Percentiles rank a stretch among this genome's conserved stretches.
Conservation (phyloP, 2,329 filamentous ascomycete species). For the Phyllosticta citribraziliensis region DNA sequence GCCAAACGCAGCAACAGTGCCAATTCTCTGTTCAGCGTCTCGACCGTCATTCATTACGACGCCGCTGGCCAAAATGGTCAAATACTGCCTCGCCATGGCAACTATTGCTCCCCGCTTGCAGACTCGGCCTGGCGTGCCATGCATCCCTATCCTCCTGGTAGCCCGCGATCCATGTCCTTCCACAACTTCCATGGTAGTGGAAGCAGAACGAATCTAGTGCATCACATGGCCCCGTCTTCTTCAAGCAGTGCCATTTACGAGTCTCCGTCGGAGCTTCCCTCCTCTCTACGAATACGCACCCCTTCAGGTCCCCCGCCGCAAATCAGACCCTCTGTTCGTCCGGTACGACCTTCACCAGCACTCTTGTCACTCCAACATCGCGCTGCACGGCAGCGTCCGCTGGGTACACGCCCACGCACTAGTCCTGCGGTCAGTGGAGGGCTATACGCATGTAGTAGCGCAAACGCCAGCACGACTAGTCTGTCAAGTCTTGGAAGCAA, state of each 20-base stretch:
- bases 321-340: neutral
- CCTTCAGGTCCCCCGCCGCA: conserved; percentile 1
- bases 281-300: neutral
- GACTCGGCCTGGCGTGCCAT: conserved; percentile 24
- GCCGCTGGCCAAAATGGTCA: neutral
- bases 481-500: neutral
- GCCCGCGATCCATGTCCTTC: neutral
- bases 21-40: conserved; percentile 6
- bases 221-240: neutral
- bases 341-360: neutral
- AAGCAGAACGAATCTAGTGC: neutral
- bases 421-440: neutral
- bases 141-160: conserved; percentile 17
- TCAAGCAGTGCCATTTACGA: neutral
- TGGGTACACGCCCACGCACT: neutral
- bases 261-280: neutral
- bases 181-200: neutral
- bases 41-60: conserved; percentile 15
- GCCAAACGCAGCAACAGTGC: neutral
- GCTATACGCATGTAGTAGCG: neutral
- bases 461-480: neutral
- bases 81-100: conserved; percentile 12
- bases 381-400: conserved; percentile 1
- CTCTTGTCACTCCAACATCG: neutral
- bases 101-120: neutral